phyloP scores from a whole-genome alignment of 306 rosid genomes.

The Astragalus membranaceus region DNA sequence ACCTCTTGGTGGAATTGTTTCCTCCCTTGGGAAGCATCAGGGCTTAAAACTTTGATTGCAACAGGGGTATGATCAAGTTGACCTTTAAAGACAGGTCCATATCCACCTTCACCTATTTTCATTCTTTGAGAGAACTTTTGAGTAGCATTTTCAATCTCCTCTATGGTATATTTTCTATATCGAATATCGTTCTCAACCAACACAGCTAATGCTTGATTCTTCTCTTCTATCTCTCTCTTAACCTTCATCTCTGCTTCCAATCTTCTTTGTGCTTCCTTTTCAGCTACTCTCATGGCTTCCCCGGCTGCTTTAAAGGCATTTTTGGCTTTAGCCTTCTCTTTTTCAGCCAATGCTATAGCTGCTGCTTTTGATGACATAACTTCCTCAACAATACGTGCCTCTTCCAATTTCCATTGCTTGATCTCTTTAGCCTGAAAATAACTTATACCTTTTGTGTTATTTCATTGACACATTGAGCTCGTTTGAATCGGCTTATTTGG shows the following conservation, averaged over 20 bases:
- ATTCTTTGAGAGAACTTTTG: conserved; percentile 40
- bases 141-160: conserved; percentile 73
- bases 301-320: conserved; percentile 77
- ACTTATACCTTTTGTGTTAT: not conserved
- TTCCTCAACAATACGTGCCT: conserved; percentile 52
- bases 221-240: conserved; percentile 56
- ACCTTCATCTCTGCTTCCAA: conserved; percentile 59
- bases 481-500: too few species aligned
- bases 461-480: not conserved
- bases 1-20: conserved; percentile 45
- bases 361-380: conserved; percentile 60
- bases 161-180: conserved; percentile 64
- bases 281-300: conserved; percentile 65
- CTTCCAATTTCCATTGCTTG: conserved; percentile 59
- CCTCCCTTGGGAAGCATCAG: conserved; percentile 75
- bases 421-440: conserved; percentile 65
- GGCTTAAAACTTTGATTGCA: conserved; percentile 82
- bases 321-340: conserved; percentile 67
- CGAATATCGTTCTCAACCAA: conserved; percentile 46
- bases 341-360: conserved; percentile 65
- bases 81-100: conserved; percentile 92
- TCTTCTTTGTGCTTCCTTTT: conserved; percentile 65
- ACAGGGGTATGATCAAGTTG: conserved; percentile 77
- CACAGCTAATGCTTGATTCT: conserved; percentile 50
- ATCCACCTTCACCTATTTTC: conserved; percentile 95